Evolutionary conservation across 352 stramenopile genomes (phyloP).

Genomic region (Phytophthora syringae): DNA sequence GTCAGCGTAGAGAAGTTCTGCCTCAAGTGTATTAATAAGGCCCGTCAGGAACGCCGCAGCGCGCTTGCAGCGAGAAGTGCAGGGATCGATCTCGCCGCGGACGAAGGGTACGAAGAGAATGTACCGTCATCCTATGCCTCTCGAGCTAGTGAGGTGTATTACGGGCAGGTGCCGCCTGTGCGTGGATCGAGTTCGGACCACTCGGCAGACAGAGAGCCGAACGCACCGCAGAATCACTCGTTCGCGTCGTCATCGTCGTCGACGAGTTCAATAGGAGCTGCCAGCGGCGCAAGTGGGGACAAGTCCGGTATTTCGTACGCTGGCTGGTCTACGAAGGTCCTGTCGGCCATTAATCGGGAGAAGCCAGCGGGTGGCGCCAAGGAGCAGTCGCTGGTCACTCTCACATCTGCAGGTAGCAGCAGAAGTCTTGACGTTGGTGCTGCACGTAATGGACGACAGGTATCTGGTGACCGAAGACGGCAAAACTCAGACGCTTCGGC

Average conservation of each 20-base stretch:
- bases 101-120: constrained; percentile 28
- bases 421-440: constrained; percentile 25
- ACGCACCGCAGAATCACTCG: constrained; percentile 39
- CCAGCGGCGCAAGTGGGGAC: constrained; percentile 30
- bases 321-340: constrained; percentile 66
- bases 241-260: constrained; percentile 56
- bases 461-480: constrained; percentile 38
- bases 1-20: constrained; percentile 86
- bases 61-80: constrained; percentile 30
- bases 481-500: constrained; percentile 54
- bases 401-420: constrained; percentile 29
- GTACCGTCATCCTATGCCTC: constrained; percentile 34
- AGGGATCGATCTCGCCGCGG: constrained; percentile 16
- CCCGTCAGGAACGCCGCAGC: constrained; percentile 59
- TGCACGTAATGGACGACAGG: constrained; percentile 21
- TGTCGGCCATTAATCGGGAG: constrained; percentile 51
- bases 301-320: constrained; percentile 58
- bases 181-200: constrained; percentile 46
- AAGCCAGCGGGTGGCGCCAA: constrained; percentile 41
- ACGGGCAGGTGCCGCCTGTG: constrained; percentile 26
- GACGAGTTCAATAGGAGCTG: constrained; percentile 35
- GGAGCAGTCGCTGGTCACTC: constrained; percentile 35
- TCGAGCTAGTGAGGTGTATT: constrained; percentile 42
- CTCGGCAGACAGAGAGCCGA: constrained; percentile 26
- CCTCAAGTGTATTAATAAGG: constrained; percentile 80